These are phyloP conservation scores for Cucurbita maxima DNA, from an alignment of 306 rosid genomes.

Conservation along the genomic window DNA sequence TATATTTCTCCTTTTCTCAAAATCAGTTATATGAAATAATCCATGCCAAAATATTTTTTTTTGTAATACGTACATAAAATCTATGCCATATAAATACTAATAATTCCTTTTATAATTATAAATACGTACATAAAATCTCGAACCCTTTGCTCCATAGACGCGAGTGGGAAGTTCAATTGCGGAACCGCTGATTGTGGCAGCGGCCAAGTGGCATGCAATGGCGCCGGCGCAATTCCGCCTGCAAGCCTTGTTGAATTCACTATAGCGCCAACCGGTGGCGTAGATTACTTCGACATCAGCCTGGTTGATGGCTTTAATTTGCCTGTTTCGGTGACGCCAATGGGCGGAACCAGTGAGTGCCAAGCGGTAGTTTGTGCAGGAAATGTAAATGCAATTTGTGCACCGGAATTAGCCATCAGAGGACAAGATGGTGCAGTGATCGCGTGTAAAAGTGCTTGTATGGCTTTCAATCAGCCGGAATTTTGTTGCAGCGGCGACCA, in stretches of 20 bases:
- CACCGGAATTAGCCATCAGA: constrained; percentile 14
- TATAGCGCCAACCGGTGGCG: constrained; percentile 18
- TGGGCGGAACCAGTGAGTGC: constrained; percentile 29
- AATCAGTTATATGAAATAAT: too few species aligned
- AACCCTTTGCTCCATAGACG: constrained; percentile 23
- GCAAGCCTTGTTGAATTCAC: constrained; percentile 32
- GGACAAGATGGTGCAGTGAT: constrained; percentile 20
- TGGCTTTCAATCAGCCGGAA: constrained; percentile 21
- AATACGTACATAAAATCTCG: neutral
- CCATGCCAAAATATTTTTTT: too few species aligned
- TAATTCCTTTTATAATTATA: too few species aligned
- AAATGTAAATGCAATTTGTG: constrained; percentile 26
- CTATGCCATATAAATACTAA: too few species aligned
- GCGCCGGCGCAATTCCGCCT: constrained; percentile 40
- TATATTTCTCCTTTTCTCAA: too few species aligned
- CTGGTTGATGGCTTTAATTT: constrained; percentile 59
- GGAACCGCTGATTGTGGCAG: constrained; percentile 46
- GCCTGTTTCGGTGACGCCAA: constrained; percentile 28
- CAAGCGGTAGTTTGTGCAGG: constrained; percentile 11
- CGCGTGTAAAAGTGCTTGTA: constrained; percentile 60
- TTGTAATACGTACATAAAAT: too few species aligned
- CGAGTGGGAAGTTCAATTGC: constrained; percentile 25
- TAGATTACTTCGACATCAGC: constrained; percentile 52
- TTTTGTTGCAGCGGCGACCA: constrained; percentile 39
- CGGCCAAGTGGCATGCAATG: constrained; percentile 42